These are phyloP conservation scores for Lentithecium fluviatile DNA, from an alignment of 495 filamentous ascomycete species.

Conservation along the genomic window DNA sequence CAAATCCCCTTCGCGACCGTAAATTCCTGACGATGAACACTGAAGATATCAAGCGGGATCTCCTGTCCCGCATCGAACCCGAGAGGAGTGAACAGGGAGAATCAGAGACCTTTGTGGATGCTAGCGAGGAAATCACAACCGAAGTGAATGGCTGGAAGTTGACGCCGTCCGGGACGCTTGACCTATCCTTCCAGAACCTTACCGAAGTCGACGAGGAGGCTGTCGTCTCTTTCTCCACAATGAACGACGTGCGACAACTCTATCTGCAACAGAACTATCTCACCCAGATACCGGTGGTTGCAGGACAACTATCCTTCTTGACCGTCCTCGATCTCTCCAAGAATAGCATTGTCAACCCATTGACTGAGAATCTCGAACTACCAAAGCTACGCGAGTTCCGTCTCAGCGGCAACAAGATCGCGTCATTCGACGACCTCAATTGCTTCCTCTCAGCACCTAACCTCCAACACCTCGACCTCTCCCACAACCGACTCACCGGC, in stretches of 20 bases:
- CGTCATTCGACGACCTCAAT: conserved; percentile 61
- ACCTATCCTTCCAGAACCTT: conserved; percentile 45
- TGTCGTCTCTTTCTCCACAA: conserved; percentile 47
- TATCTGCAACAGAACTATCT: conserved; percentile 77
- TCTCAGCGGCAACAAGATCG: conserved; percentile 66
- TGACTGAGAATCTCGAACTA: conserved; percentile 63
- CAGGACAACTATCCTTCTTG: conserved; percentile 67
- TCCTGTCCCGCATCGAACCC: conserved; percentile 69
- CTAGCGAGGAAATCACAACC: background rate
- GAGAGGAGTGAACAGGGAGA: conserved; percentile 28
- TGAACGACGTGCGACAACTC: conserved; percentile 54
- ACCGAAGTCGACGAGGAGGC: conserved; percentile 50
- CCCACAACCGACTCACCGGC: conserved; percentile 69
- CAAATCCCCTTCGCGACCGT: conserved; percentile 84
- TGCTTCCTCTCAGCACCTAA: conserved; percentile 65
- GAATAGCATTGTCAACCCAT: conserved; percentile 67
- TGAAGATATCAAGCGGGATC: conserved; percentile 75
- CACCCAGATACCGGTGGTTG: conserved; percentile 62
- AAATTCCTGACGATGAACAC: conserved; percentile 77
- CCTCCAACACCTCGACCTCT: conserved; percentile 74
- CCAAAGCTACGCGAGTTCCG: conserved; percentile 74
- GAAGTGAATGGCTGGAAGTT: conserved; percentile 32
- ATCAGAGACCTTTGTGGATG: background rate
- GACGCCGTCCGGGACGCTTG: conserved; percentile 36
- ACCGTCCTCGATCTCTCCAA: conserved; percentile 73